A percentile compares a stretch with the other conserved stretches of the same genome.
Evolutionary conservation across 805 yeast genomes (phyloP).

Genomic region (Tetrapisispora arboricola): DNA sequence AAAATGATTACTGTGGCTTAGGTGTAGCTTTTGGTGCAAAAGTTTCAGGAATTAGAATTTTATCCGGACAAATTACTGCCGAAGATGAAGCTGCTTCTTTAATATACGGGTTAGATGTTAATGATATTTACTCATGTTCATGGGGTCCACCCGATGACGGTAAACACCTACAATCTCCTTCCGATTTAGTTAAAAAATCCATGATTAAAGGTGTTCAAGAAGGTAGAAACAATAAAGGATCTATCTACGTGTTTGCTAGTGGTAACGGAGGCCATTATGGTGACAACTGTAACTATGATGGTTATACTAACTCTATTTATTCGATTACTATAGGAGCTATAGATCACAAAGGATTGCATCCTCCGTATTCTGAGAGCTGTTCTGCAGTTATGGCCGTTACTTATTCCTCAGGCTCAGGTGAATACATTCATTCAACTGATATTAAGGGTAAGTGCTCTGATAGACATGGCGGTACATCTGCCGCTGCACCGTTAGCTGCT

Average conservation of each 20-base stretch:
- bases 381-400: slow-evolving; percentile 92
- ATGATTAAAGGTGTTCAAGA: slow-evolving; percentile 73
- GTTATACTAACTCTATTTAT: slow-evolving; percentile 90
- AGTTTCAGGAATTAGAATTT: slow-evolving; percentile 83
- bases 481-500: slow-evolving; percentile 97
- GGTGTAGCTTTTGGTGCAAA: slow-evolving; percentile 88
- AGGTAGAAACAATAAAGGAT: slow-evolving; percentile 75
- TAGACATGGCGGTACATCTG: slow-evolving; percentile 92
- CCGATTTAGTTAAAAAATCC: slow-evolving; percentile 65
- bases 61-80: slow-evolving; percentile 67
- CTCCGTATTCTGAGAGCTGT: slow-evolving; percentile 84
- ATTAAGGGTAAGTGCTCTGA: slow-evolving; percentile 57
- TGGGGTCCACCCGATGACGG: slow-evolving; percentile 99
- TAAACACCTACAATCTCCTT: slow-evolving; percentile 74
- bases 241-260: slow-evolving; percentile 87
- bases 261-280: slow-evolving; percentile 83
- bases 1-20: slow-evolving; percentile 81
- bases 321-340: slow-evolving; percentile 93
- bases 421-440: slow-evolving; percentile 83
- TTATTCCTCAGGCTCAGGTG: slow-evolving; percentile 84
- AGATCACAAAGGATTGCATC: slow-evolving; percentile 79
- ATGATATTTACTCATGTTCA: slow-evolving; percentile 92
- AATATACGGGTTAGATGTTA: slow-evolving; percentile 66
- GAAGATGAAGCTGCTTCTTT: slow-evolving; percentile 90
- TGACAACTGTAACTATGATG: slow-evolving; percentile 94